Percentiles rank a stretch among this genome's conserved stretches.
Conservation (phyloP, 371 early-diverging fungal genomes). For the Basidiobolus meristosporus region DNA sequence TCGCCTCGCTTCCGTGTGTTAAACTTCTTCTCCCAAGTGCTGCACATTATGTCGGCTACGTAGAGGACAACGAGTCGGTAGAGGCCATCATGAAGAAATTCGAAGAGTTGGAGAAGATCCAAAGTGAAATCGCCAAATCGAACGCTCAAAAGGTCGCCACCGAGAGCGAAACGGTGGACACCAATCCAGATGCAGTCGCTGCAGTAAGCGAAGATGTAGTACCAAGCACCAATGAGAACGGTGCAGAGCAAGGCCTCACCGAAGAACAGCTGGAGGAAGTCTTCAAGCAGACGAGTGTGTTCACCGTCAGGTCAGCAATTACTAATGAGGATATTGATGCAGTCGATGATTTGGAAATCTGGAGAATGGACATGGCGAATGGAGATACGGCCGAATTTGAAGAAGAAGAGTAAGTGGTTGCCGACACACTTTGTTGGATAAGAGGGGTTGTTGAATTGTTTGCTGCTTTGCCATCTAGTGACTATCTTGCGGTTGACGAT, state of each 20-base stretch:
- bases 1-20: slow-evolving; percentile 18
- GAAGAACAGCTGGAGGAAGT: slow-evolving; percentile 73
- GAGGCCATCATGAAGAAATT: slow-evolving; percentile 94
- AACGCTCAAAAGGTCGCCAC: slow-evolving; percentile 4
- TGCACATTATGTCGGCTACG: slow-evolving; percentile 85
- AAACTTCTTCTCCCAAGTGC: slow-evolving; percentile 21
- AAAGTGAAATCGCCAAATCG: slow-evolving; percentile 44
- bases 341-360: slow-evolving; percentile 51
- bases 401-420: slow-evolving; percentile 50
- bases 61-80: slow-evolving; percentile 86
- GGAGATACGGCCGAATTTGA: slow-evolving; percentile 42
- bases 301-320: slow-evolving; percentile 61
- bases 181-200: not conserved
- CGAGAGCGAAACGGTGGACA: not conserved
- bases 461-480: slow-evolving; percentile 16
- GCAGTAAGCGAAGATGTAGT: slow-evolving; percentile 6
- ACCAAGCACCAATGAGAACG: slow-evolving; percentile 5
- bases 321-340: slow-evolving; percentile 37
- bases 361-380: slow-evolving; percentile 51
- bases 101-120: slow-evolving; percentile 76
- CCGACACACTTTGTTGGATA: not conserved
- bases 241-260: slow-evolving; percentile 21
- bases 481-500: slow-evolving; percentile 63
- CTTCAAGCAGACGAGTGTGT: slow-evolving; percentile 70
- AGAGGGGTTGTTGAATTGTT: not conserved